A percentile compares a stretch with the other conserved stretches of the same genome.
These are phyloP conservation scores for Chrysochromulina parva DNA, from an alignment of 78 protist species.

Conservation along the genomic window DNA sequence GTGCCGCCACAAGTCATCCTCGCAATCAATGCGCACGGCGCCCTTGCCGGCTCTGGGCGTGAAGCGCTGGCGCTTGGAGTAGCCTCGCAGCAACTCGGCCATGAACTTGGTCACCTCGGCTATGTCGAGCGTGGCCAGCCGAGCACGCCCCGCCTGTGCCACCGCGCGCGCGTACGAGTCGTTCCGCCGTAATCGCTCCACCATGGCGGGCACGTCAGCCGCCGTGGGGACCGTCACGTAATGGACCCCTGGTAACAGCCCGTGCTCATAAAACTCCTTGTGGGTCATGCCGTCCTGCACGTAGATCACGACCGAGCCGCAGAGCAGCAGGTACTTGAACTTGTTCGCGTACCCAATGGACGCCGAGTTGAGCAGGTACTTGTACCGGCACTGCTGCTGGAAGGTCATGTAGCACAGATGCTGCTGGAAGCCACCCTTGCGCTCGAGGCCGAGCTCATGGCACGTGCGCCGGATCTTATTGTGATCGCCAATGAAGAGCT, in stretches of 20 bases:
- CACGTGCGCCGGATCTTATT: not conserved
- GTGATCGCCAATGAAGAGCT: not conserved
- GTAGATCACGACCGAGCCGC: not conserved
- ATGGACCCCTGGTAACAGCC: not conserved
- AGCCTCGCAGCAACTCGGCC: not conserved
- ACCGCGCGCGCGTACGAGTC: not conserved
- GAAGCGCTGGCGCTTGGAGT: not conserved
- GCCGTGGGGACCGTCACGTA: not conserved
- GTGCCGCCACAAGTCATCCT: not conserved
- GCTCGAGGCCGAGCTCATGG: not conserved
- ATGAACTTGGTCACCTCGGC: not conserved
- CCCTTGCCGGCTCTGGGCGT: not conserved
- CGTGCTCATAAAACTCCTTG: not conserved
- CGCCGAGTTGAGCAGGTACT: not conserved
- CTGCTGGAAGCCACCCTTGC: not conserved
- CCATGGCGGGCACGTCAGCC: not conserved
- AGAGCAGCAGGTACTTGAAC: not conserved
- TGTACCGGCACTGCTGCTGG: not conserved
- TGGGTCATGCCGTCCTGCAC: not conserved
- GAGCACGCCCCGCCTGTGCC: not conserved
- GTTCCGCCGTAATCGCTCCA: not conserved
- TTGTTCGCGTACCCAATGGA: not conserved
- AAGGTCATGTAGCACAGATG: not conserved
- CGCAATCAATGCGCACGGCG: not conserved
- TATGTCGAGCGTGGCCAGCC: not conserved